These are phyloP conservation scores for Atkinsonella hypoxylon DNA, from an alignment of 2,329 filamentous ascomycete species.

Conservation along the genomic window DNA sequence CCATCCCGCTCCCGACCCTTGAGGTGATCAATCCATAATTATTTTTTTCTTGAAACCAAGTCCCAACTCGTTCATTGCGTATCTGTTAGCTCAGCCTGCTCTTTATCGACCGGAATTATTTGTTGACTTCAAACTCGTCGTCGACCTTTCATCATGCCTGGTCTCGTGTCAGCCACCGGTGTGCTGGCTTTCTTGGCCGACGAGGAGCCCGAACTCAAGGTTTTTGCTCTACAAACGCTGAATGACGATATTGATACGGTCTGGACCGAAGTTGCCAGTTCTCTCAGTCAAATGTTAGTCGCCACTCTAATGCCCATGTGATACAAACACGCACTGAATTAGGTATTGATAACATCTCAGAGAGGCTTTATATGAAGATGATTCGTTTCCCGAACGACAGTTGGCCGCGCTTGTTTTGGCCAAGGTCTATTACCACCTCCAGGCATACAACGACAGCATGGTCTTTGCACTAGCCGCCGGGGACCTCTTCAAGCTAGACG, in stretches of 20 bases:
- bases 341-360: conserved; percentile 33
- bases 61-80: not conserved
- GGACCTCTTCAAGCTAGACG: conserved; percentile 86
- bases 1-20: not conserved
- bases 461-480: conserved; percentile 90
- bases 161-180: conserved; percentile 85
- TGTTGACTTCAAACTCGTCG: conserved; percentile 3
- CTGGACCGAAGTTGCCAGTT: conserved; percentile 93
- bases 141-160: conserved; percentile 55
- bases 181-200: conserved; percentile 92
- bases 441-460: conserved; percentile 99
- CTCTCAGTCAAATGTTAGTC: conserved; percentile 79
- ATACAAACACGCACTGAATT: not conserved
- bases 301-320: not conserved
- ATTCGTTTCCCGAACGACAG: conserved; percentile 83
- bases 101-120: not conserved
- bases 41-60: too few species aligned
- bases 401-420: conserved; percentile 88
- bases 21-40: too few species aligned
- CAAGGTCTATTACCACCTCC: conserved; percentile 97
- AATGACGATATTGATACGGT: conserved; percentile 95
- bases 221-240: conserved; percentile 87
- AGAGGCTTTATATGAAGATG: conserved; percentile 95
- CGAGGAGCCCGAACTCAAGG: conserved; percentile 84
- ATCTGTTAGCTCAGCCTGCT: not conserved